Base-by-base conservation (phyloP, 805 yeast genomes). In the Yarrowia osloensis region DNA sequence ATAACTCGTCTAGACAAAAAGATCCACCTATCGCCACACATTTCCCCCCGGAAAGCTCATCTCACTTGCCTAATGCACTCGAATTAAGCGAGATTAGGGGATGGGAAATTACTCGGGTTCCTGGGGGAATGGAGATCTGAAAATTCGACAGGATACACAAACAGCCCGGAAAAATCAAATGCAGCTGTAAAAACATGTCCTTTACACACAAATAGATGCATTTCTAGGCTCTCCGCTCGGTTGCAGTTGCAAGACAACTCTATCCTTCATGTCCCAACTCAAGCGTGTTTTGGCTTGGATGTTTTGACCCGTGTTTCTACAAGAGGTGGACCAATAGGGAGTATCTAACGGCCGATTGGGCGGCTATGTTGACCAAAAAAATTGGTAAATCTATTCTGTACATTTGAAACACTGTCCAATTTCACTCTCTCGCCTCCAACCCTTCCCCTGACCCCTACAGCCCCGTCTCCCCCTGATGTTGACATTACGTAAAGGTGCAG, bases 401-500 rank as follows among this genome's bases (percentile, higher is more conserved):
- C 39, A 17, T 17, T 7, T 15, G 39, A 15, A 35, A 2, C 19
- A 35, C 7, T 35, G 17, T 17, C n/a, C 19, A 15, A 4, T 5
- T 17, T 2, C 1, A 35, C 7, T 35, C 17, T 35, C 5, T 2
- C 3, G 19, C 35, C 42, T 22, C 9, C 7, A 22, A 22, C 12
- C 33, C 50, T 21, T 6, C 12, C 15, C 50, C 21, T 26, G 1
- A 44, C 49, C n/a, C 29, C 29, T 22, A 1, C 2, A 12, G 3
- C 4, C 7, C 1, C 26, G 22, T 19, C 22, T 5, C 22, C 47
- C n/a, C 28, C 28, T 22, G 13, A 22, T 24, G 19, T 44, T 44
- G 22, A 17, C 50, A 24, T 46, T 46, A 46, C 50, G 50, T 46
- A 46, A 46, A 15, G 21, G 50, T 46, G 50, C 50, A 46, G 50